Conservation (phyloP, 129 eudicot species). For the Calendula officinalis region DNA sequence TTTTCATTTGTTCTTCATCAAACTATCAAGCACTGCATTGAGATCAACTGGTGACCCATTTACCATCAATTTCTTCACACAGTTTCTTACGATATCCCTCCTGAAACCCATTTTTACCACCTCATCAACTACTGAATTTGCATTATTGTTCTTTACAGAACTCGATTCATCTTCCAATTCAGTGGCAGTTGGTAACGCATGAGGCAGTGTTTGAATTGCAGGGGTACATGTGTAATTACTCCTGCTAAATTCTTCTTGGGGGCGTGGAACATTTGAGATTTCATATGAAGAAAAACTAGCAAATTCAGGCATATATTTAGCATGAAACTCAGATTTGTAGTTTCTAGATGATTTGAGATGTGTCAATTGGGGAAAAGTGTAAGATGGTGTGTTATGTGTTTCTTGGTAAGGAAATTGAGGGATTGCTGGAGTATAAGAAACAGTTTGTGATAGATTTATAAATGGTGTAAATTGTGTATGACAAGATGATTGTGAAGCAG, state of each 20-base stretch:
- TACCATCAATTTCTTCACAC: constrained; percentile 28
- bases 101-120: constrained; percentile 37
- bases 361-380: neutral
- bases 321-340: constrained; percentile 35
- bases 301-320: constrained; percentile 32
- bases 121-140: constrained; percentile 24
- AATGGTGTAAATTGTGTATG: neutral
- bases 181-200: constrained; percentile 34
- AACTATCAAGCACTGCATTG: constrained; percentile 33
- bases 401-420: constrained; percentile 15
- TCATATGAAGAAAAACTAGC: constrained; percentile 16
- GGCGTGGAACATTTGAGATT: constrained; percentile 14
- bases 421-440: constrained; percentile 18
- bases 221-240: constrained; percentile 13
- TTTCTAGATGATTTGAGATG: constrained; percentile 22
- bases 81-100: constrained; percentile 33
- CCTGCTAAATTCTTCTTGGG: constrained; percentile 14
- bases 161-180: constrained; percentile 15
- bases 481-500: constrained; percentile 17
- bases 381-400: constrained; percentile 2
- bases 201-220: constrained; percentile 25
- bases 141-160: constrained; percentile 13
- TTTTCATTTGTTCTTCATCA: constrained; percentile 33
- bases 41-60: constrained; percentile 34
- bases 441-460: constrained; percentile 13